Conservation (phyloP, 768 basidiomycete species). For the Auriculariales sp. region DNA sequence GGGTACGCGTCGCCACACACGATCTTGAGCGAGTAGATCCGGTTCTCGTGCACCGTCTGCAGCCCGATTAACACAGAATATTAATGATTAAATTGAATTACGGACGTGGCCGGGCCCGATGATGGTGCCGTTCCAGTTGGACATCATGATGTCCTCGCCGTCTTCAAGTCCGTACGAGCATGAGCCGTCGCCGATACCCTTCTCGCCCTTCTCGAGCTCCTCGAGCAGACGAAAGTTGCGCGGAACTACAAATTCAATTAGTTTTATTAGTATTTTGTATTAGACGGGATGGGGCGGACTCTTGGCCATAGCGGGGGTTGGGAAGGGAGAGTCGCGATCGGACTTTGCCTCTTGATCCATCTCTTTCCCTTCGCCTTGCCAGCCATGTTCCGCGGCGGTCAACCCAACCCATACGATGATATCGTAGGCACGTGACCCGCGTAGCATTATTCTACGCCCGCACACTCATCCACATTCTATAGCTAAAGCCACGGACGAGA, state of each 20-base stretch:
- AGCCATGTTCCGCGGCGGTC: slow-evolving; percentile 56
- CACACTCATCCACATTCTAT: slow-evolving; percentile 6
- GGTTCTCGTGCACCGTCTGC: slow-evolving; percentile 94
- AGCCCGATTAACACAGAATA: too few relatives aligned
- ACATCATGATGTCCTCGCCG: slow-evolving; percentile 93
- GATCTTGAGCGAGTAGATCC: slow-evolving; percentile 93
- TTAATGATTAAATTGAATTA: slow-evolving; percentile 11
- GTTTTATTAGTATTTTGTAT: not conserved
- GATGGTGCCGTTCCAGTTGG: slow-evolving; percentile 97
- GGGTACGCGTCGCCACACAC: slow-evolving; percentile 66
- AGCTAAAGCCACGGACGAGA: slow-evolving; percentile 98
- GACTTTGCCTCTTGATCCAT: not conserved
- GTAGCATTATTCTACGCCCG: not conserved
- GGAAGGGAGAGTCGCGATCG: not conserved
- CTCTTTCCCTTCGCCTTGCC: slow-evolving; percentile 2
- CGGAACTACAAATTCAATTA: slow-evolving; percentile 44
- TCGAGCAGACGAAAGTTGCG: slow-evolving; percentile 93
- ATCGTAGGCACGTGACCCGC: slow-evolving; percentile 56
- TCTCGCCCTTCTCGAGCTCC: slow-evolving; percentile 99
- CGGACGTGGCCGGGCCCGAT: slow-evolving; percentile 94
- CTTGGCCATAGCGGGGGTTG: slow-evolving; percentile 18
- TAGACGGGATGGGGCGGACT: slow-evolving; percentile 6
- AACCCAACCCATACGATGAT: slow-evolving; percentile 75
- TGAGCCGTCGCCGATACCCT: slow-evolving; percentile 95
- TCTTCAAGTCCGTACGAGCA: slow-evolving; percentile 96